Evolutionary conservation across 2,329 filamentous ascomycete genomes (phyloP), one percentile per base, ranked within the genome.

Genomic region (Onygenales sp.): DNA sequence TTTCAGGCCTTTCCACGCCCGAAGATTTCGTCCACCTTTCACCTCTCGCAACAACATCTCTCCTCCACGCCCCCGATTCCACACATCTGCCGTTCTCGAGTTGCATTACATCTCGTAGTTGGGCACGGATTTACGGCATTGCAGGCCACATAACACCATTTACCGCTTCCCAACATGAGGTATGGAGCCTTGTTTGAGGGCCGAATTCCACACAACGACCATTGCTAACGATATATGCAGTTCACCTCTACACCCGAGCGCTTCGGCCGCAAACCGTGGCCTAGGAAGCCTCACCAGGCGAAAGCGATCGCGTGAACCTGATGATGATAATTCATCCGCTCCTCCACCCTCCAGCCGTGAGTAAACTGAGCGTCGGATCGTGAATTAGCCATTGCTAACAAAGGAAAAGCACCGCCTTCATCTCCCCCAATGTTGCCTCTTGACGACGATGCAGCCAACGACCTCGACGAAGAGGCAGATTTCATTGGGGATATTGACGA

Each of bases 211-310:
- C 32, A 13, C 11, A 34, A 40, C 34, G 6, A 4, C 31, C 14
- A 33, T 52, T 49, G 52, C 54, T 61, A 56, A 62, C 61, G 32
- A 67, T 51, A 62, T 66, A 65, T 62, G 63, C 66, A 94, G 88
- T 77, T 94, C 89, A 69, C 90, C 91, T 67, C 79, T 94, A 56
- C 84, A 86, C 70, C 79, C 84, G 62, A 89, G 84, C 72, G 86
- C 87, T 77, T 83, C 85, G 56, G 91, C 90, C 59, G 89, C 85
- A 63, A 95, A 95, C 72, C 83, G 88, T 61, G 88, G 88, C 51
- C 68, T 79, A 53, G 70, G 72, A 14, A 73, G 72, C 51, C 62
- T 73, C 58, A 78, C 73, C 59, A 72, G 77, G 57, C 77, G 81
- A 56, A 87, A 87, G 70, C 79, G 84, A 62, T 76, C 77, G 37